Conservation (phyloP, 2,329 filamentous ascomycete species). For the Colletotrichum phormii region DNA sequence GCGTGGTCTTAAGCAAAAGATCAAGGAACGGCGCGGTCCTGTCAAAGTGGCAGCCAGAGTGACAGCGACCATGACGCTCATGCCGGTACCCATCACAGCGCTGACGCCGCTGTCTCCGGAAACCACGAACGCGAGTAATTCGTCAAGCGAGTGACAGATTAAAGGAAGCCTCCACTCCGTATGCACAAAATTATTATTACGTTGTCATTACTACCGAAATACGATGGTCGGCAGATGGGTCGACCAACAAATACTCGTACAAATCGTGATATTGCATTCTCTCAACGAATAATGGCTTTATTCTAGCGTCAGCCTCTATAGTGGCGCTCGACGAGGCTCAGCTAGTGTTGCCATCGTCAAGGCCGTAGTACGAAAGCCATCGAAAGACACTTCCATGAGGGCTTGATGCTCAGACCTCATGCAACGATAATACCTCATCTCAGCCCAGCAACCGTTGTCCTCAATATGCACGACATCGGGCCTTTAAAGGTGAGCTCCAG, state of each 20-base stretch:
- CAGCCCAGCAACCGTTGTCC: not conserved
- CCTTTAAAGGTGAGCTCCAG: not conserved
- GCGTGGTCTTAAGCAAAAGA: not conserved
- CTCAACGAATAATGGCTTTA: not conserved
- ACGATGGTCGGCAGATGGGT: not conserved
- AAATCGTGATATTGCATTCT: not conserved
- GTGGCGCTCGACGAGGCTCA: not conserved
- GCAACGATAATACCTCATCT: not conserved
- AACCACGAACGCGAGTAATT: constrained; percentile 26
- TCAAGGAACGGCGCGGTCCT: not conserved
- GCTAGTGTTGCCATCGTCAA: not conserved
- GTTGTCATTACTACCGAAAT: constrained; percentile 8
- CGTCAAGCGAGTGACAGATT: constrained; percentile 35
- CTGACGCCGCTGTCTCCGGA: constrained; percentile 7
- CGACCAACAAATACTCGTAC: not conserved
- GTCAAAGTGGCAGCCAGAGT: not conserved
- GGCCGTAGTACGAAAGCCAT: not conserved
- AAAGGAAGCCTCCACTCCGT: constrained; percentile 15
- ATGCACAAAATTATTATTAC: constrained; percentile 29
- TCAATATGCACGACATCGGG: not conserved
- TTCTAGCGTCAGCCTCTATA: not conserved
- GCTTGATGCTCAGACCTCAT: not conserved
- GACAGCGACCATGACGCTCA: constrained; percentile 19
- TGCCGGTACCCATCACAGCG: not conserved
- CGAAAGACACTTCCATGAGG: not conserved